Conservation (phyloP, 164 flowering plant species). For the Stephania japonica region DNA sequence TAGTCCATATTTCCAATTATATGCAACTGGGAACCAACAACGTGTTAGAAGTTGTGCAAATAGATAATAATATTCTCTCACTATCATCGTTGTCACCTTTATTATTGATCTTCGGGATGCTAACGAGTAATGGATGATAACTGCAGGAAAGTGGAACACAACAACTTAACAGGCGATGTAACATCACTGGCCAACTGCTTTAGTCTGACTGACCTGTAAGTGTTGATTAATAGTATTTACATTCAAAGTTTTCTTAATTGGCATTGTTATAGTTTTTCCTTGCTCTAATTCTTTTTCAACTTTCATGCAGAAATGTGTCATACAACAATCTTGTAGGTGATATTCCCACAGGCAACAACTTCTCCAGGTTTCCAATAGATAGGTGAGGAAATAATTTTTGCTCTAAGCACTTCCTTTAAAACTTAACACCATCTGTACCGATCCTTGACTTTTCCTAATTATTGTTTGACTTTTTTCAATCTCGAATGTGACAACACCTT, state of each 20-base stretch:
- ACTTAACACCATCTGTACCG: neutral
- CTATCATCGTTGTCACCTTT: neutral
- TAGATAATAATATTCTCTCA: neutral
- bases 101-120: neutral
- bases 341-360: constrained; percentile 75
- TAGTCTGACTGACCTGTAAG: constrained; percentile 69
- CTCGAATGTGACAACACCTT: neutral
- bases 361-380: constrained; percentile 72
- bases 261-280: neutral
- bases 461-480: neutral
- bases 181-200: constrained; percentile 51
- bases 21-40: neutral
- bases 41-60: neutral
- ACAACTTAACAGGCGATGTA: constrained; percentile 68
- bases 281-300: neutral
- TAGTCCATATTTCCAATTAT: neutral
- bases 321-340: constrained; percentile 72
- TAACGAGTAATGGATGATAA: neutral
- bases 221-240: neutral
- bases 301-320: constrained; percentile 67
- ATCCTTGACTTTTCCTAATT: neutral
- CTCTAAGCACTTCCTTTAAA: neutral
- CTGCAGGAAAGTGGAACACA: constrained; percentile 63
- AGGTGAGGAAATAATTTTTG: constrained; percentile 34
- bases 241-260: neutral